Percentiles rank a stretch among this genome's conserved stretches.
phyloP scores from a whole-genome alignment of 2,329 filamentous ascomycete genomes.

The Arthrobotrys entomopaga region DNA sequence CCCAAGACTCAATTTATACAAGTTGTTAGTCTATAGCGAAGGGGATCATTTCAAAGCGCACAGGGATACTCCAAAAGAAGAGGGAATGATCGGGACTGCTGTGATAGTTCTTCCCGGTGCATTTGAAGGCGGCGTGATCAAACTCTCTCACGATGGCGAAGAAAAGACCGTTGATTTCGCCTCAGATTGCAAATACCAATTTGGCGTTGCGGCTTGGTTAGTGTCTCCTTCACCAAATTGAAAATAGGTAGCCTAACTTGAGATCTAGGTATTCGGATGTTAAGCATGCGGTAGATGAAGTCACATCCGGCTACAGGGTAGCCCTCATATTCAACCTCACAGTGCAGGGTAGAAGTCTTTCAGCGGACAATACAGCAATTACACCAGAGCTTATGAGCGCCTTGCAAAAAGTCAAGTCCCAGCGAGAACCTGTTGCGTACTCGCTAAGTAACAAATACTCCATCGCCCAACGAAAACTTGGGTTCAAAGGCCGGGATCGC shows the following conservation, averaged over 20 bases:
- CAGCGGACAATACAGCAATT: slow-evolving; percentile 17
- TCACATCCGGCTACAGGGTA: slow-evolving; percentile 31
- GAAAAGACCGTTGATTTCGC: slow-evolving; percentile 39
- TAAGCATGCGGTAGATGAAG: slow-evolving; percentile 35
- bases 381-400: slow-evolving; percentile 18
- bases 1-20: slow-evolving; percentile 40
- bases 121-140: slow-evolving; percentile 42
- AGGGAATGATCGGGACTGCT: slow-evolving; percentile 50
- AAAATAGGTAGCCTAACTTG: neutral
- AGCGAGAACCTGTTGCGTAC: slow-evolving; percentile 13
- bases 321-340: slow-evolving; percentile 39
- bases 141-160: slow-evolving; percentile 32
- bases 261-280: slow-evolving; percentile 47
- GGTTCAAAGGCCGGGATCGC: slow-evolving; percentile 46
- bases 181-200: slow-evolving; percentile 25
- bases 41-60: slow-evolving; percentile 45
- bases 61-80: slow-evolving; percentile 39
- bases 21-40: slow-evolving; percentile 36
- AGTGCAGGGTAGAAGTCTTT: slow-evolving; percentile 19
- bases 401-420: slow-evolving; percentile 10
- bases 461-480: slow-evolving; percentile 24
- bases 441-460: slow-evolving; percentile 40
- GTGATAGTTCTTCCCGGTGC: slow-evolving; percentile 37
- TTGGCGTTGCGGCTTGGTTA: slow-evolving; percentile 37
- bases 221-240: neutral